Evolutionary conservation across 352 stramenopile genomes (phyloP), one percentile per base, ranked within the genome.

Genomic region (Ophiocytium majus): DNA sequence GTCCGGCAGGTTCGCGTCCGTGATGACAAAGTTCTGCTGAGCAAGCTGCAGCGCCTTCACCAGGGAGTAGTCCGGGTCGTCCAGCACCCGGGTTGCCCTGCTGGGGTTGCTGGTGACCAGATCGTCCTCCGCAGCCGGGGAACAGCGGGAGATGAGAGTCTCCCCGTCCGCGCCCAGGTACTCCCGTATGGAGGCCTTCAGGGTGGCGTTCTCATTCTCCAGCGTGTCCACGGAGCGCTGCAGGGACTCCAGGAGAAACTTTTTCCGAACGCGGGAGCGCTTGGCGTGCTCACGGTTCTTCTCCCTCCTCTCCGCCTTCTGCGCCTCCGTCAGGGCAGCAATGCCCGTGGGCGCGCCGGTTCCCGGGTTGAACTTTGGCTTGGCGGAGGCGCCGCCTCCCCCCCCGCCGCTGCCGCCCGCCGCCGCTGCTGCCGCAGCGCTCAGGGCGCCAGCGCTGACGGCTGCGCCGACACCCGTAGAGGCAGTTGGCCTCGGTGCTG

Each of bases 241-340:
- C 0, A 96, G 89, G 35, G 91, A 93, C 81, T 95, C 92, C 1
- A 95, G 90, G 19, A 96, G 86, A 63, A 94, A 95, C 86, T 96
- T 96, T 89, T 96, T 96, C 43, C 93, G 90, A 63, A 95, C 93
- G 34, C 93, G 89, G 80, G 90, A 94, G 50, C 92, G 88, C 84
- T 96, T 95, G 49, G 93, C 93, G 89, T 96, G 93, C 87, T 95
- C 92, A 43, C 93, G 91, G 88, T 96, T 96, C 50, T 92, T 89
- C 85, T 95, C 92, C 82, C 84, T 88, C 75, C 84, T 81, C 63
- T 88, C 84, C 36, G 81, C 74, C 28, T 83, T 76, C 76, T 88
- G 84, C 71, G 79, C 78, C 81, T 88, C 84, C 31, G 84, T 88
- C 17, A 88, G 80, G 23, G 43, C 5, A n/a, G n/a, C n/a, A n/a